Percentiles rank a stretch among this genome's conserved stretches.
phyloP scores from a whole-genome alignment of 1,139 yeast species.

The Meyerozyma guilliermondii region DNA sequence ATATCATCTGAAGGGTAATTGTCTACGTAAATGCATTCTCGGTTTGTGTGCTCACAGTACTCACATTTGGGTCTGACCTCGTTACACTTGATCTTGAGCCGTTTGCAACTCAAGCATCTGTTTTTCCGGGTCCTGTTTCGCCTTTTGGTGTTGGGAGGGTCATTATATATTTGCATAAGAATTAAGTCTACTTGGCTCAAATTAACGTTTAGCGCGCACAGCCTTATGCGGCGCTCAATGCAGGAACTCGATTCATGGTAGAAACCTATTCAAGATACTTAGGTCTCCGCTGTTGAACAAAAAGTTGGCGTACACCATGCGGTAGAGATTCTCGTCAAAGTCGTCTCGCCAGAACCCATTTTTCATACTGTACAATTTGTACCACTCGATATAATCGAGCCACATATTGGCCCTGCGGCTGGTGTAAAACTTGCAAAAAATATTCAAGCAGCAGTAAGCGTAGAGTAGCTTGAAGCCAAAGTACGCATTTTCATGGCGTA shows the following conservation, averaged over 20 bases:
- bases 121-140: not conserved
- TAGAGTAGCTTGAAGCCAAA: slow-evolving; percentile 17
- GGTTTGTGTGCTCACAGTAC: slow-evolving; percentile 22
- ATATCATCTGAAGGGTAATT: not conserved
- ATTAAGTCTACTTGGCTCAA: too few species aligned
- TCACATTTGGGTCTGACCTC: slow-evolving; percentile 34
- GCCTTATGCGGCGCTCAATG: not conserved
- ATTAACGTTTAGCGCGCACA: not conserved
- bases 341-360: slow-evolving; percentile 9
- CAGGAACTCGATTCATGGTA: not conserved
- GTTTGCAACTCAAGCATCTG: not conserved
- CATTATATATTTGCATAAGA: not conserved
- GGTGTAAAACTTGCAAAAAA: slow-evolving; percentile 6
- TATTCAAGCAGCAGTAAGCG: slow-evolving; percentile 7
- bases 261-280: not conserved
- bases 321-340: not conserved
- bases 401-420: slow-evolving; percentile 6
- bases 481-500: slow-evolving; percentile 16
- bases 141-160: too few species aligned
- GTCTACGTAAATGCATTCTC: slow-evolving; percentile 3
- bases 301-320: not conserved
- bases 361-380: slow-evolving; percentile 5
- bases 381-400: slow-evolving; percentile 9
- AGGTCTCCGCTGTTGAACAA: not conserved
- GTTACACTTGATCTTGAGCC: slow-evolving; percentile 20